Evolutionary conservation across 345 rosid genomes (phyloP).

Genomic region (Hibiscus tridactylites): DNA sequence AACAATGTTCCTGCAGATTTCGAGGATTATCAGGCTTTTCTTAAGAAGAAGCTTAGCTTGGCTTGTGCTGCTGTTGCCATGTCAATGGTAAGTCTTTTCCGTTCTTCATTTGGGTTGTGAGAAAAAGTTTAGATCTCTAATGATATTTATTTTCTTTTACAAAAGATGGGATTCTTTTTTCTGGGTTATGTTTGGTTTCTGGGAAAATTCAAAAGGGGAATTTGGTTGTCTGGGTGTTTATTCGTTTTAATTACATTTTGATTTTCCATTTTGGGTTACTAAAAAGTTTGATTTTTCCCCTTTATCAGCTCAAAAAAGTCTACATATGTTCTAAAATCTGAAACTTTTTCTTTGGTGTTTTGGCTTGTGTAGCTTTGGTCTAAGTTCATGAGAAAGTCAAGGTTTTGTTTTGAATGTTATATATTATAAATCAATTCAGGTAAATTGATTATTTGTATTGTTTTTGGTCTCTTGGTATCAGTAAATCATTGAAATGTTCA

Average conservation of each 20-base stretch:
- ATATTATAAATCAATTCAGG: no score
- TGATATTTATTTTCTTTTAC: not conserved
- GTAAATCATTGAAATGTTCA: not conserved
- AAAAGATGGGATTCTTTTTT: not conserved
- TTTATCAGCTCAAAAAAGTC: not conserved
- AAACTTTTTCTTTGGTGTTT: not conserved
- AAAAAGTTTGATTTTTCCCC: not conserved
- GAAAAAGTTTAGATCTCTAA: not conserved
- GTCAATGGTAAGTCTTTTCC: conserved; percentile 18
- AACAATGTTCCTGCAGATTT: conserved; percentile 20
- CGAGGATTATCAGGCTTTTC: conserved; percentile 50
- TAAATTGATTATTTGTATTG: no score
- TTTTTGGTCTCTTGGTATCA: not conserved
- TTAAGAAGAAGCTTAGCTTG: conserved; percentile 48
- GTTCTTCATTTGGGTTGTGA: no score
- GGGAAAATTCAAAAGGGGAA: not conserved
- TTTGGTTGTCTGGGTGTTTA: not conserved
- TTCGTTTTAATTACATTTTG: not conserved
- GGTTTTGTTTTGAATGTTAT: no score
- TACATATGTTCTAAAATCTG: not conserved
- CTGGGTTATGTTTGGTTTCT: not conserved
- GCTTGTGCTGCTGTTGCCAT: conserved; percentile 66
- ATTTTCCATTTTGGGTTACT: not conserved
- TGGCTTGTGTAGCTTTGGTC: no score
- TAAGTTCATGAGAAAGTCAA: no score